Base-by-base conservation (phyloP, 2,329 filamentous ascomycete species). In the Claviceps citrina region DNA sequence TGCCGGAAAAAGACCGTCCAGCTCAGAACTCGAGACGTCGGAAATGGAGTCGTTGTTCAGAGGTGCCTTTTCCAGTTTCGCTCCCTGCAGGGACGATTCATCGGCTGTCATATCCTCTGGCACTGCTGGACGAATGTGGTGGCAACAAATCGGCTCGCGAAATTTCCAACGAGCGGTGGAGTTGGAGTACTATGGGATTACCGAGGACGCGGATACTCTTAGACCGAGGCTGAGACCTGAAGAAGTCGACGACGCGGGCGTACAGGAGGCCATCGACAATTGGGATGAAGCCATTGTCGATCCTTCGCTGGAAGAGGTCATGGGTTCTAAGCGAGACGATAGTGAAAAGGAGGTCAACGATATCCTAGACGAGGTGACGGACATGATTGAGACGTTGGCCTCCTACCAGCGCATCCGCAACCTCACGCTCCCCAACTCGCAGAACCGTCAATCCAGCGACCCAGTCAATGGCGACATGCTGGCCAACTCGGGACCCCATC, bases 381-480 rank as follows among this genome's bases (percentile, higher is more conserved):
- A 85, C 51, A 65, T 86, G 48, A 73, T 89, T 38, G 76, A 85
- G 55, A 85, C 81, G 2, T 64, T 89, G 8, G 69, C 81, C 16
- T 89, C 83, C 0, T 79, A 84, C 55, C 83, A 89, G 60, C 74
- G 81, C 46, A 86, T 84, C 54, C 79, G 83, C 44, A 83, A 85
- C 51, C 68, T 81, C 33, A 75, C 75, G 2, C 59, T 85, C 18
- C 73, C 76, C 8, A 78, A 71, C 41, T 76, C 75, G 42, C 71
- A 78, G 49, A 73, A 69, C 47, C 67, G 73, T 15, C 71, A 71
- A 46, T 68, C 68, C 3, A 68, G 71, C 38, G 73, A 80, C 43
- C 76, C 78, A 3, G 70, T 77, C 16, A 70, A 74, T 12, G 76
- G 71, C 38, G 80, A 83, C 44, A 79, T 81, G 62, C 68, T 81